Conservation (phyloP, 1,284 basidiomycete genomes). For the Pisolithus thermaeus region DNA sequence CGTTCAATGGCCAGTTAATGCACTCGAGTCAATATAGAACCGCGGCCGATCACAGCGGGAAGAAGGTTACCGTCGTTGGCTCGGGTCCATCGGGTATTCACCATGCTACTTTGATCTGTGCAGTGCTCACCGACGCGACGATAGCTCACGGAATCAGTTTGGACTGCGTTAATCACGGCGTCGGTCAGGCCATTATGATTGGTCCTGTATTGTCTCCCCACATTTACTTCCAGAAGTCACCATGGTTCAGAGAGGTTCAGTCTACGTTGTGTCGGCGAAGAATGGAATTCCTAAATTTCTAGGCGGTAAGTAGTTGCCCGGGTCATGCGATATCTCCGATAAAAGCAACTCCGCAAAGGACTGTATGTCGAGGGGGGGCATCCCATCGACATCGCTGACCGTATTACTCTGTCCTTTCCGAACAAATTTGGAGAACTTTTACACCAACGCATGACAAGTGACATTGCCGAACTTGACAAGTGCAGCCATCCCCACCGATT, state of each 20-base stretch:
- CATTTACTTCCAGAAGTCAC: not conserved
- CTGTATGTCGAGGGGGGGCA: conserved; percentile 37
- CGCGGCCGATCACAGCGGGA: conserved; percentile 35
- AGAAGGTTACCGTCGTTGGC: conserved; percentile 40
- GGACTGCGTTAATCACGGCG: conserved; percentile 9
- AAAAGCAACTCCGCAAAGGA: conserved; percentile 18
- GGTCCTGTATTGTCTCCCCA: not conserved
- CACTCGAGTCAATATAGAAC: conserved; percentile 36
- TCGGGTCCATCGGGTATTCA: conserved; percentile 33
- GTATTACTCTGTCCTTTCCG: conserved; percentile 21
- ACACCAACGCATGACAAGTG: conserved; percentile 36
- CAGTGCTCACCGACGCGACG: not conserved
- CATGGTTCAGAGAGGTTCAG: conserved; percentile 8
- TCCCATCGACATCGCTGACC: conserved; percentile 37
- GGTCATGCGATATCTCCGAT: not conserved
- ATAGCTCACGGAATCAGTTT: conserved; percentile 23
- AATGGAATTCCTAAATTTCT: conserved; percentile 34
- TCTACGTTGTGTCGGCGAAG: conserved; percentile 37
- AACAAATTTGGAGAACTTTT: conserved; percentile 30
- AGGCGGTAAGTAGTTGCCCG: conserved; percentile 19
- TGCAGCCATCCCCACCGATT: conserved; percentile 15
- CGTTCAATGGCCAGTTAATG: conserved; percentile 22
- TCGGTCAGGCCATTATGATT: conserved; percentile 8
- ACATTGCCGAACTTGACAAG: conserved; percentile 52
- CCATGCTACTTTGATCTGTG: not conserved